Conservation (phyloP, 2,329 filamentous ascomycete genomes). For the Phymatotrichopsis omnivora region DNA sequence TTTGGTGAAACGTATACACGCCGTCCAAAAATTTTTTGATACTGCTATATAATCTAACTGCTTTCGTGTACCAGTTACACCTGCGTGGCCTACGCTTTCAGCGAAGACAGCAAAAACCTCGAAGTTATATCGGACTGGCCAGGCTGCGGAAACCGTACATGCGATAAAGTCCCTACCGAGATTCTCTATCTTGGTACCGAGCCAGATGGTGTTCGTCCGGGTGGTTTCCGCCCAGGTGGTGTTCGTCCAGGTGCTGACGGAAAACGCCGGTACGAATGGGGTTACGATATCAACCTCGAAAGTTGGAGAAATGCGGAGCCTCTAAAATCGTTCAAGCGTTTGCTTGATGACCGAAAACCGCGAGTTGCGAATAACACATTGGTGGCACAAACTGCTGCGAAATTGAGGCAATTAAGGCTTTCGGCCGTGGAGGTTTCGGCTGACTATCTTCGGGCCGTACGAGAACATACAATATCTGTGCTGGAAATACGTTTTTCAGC, state of each 20-base stretch:
- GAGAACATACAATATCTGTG: conserved; percentile 6
- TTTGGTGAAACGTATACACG: too few species aligned
- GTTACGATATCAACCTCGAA: conserved; percentile 41
- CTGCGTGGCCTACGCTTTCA: too few species aligned
- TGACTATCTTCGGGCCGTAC: conserved; percentile 14
- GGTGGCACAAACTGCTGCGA: conserved; percentile 1
- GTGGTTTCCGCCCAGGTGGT: too few species aligned
- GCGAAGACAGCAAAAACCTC: too few species aligned
- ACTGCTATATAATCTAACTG: too few species aligned
- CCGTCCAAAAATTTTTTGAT: too few species aligned
- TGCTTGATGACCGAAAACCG: conserved; percentile 30
- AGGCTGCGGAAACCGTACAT: conserved; percentile 13
- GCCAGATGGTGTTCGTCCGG: too few species aligned
- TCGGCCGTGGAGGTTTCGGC: conserved; percentile 13
- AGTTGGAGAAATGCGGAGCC: too few species aligned
- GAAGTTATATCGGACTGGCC: too few species aligned
- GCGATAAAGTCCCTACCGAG: conserved; percentile 21
- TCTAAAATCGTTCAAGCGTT: conserved; percentile 46
- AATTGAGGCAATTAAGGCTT: too few species aligned
- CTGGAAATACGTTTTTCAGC: conserved; percentile 8
- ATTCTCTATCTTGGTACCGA: conserved; percentile 36
- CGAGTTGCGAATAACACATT: neutral
- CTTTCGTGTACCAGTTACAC: too few species aligned
- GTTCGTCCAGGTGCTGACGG: conserved; percentile 42
- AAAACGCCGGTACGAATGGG: conserved; percentile 40